These are phyloP conservation scores for Allantophomopsis lycopodina DNA, from an alignment of 2,329 filamentous ascomycete species.

Conservation along the genomic window DNA sequence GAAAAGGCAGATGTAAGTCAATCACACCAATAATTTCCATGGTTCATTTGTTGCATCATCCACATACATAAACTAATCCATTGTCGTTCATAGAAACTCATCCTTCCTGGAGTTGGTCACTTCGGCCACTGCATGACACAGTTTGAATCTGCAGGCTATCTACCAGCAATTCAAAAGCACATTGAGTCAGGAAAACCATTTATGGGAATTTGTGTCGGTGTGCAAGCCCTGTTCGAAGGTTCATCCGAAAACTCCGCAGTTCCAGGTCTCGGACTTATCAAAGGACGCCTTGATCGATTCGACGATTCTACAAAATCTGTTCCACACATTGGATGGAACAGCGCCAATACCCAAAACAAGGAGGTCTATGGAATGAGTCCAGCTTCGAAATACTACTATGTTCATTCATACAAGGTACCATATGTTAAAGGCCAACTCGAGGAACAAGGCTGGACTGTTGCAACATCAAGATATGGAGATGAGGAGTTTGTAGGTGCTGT, in stretches of 20 bases:
- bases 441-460: constrained; percentile 77
- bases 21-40: background rate
- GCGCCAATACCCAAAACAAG: constrained; percentile 49
- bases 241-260: constrained; percentile 66
- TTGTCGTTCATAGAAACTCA: constrained; percentile 54
- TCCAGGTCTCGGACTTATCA: constrained; percentile 63
- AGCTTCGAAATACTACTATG: constrained; percentile 94
- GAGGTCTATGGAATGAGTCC: constrained; percentile 68
- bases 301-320: constrained; percentile 69
- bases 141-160: constrained; percentile 67
- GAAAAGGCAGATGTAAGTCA: constrained; percentile 63
- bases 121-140: constrained; percentile 92
- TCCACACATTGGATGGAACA: constrained; percentile 99
- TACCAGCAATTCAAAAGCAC: constrained; percentile 70
- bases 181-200: constrained; percentile 90
- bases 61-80: constrained; percentile 1
- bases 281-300: constrained; percentile 61
- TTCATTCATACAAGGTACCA: constrained; percentile 82
- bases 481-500: constrained; percentile 90
- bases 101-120: constrained; percentile 91
- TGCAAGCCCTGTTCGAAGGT: constrained; percentile 80
- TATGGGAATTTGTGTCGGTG: constrained; percentile 91
- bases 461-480: constrained; percentile 72
- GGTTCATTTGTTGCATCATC: background rate
- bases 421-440: constrained; percentile 66